These are phyloP conservation scores for Coix lacrymajobi DNA, from an alignment of 176 grass and related monocot species.

Conservation along the genomic window DNA sequence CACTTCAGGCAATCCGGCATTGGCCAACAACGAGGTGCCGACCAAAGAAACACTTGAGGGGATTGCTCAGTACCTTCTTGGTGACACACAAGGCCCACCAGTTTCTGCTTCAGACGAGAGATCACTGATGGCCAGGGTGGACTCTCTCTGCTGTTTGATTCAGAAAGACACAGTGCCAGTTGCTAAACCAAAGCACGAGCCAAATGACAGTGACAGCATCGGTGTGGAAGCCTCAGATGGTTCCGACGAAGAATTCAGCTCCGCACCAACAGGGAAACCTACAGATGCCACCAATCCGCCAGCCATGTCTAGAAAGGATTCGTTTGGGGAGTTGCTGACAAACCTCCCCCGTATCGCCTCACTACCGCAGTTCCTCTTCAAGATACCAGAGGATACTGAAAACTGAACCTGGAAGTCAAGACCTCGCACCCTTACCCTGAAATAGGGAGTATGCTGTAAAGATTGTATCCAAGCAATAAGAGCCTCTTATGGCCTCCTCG, in stretches of 20 bases:
- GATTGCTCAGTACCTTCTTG: conserved; percentile 79
- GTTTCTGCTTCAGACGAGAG: conserved; percentile 62
- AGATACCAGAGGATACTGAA: conserved; percentile 70
- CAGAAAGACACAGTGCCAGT: conserved; percentile 47
- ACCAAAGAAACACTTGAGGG: conserved; percentile 79
- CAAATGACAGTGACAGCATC: conserved; percentile 30
- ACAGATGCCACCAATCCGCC: conserved; percentile 14
- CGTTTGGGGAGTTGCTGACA: conserved; percentile 71
- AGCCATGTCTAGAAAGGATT: conserved; percentile 72
- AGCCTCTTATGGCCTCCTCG: background rate
- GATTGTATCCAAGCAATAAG: conserved; percentile 46
- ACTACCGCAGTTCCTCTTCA: conserved; percentile 73
- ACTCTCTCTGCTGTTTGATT: conserved; percentile 85
- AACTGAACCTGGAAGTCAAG: conserved; percentile 40
- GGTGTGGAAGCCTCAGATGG: conserved; percentile 39
- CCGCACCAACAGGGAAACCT: conserved; percentile 19
- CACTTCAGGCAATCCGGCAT: conserved; percentile 50
- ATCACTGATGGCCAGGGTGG: conserved; percentile 68
- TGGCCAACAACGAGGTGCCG: conserved; percentile 44
- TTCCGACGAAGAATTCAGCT: conserved; percentile 62
- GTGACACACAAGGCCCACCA: conserved; percentile 52
- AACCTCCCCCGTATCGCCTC: conserved; percentile 82
- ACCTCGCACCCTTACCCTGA: background rate
- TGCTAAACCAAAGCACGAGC: conserved; percentile 28
- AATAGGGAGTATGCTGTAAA: conserved; percentile 37